Conservation (phyloP, 1,284 basidiomycete species). For the Xerocomus amazonicus region DNA sequence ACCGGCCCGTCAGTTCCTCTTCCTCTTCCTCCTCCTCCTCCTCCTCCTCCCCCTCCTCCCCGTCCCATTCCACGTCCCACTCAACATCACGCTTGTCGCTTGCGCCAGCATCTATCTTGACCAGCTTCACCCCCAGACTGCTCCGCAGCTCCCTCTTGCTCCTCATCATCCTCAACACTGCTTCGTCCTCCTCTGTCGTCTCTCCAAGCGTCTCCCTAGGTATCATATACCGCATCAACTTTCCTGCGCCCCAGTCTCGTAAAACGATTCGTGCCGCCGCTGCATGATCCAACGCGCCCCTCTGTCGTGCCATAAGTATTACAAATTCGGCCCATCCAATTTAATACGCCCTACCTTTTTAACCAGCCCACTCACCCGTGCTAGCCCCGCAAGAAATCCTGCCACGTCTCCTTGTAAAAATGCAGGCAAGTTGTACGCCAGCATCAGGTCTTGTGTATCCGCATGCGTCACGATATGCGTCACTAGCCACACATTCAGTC, state of each 20-base stretch:
- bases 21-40: constrained; percentile 34
- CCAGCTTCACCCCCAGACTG: constrained; percentile 39
- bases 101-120: constrained; percentile 51
- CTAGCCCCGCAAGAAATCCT: constrained; percentile 81
- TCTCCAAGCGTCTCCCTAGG: constrained; percentile 42
- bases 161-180: constrained; percentile 46
- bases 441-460: constrained; percentile 81
- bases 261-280: constrained; percentile 82
- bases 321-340: not conserved
- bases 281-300: constrained; percentile 73
- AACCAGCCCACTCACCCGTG: constrained; percentile 76
- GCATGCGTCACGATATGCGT: constrained; percentile 71
- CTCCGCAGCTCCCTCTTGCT: constrained; percentile 65
- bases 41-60: constrained; percentile 32
- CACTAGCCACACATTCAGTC: constrained; percentile 44
- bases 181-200: constrained; percentile 39
- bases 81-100: constrained; percentile 53
- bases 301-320: constrained; percentile 40
- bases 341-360: constrained; percentile 59
- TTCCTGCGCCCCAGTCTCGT: constrained; percentile 86
- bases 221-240: constrained; percentile 75
- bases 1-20: constrained; percentile 25
- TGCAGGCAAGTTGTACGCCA: constrained; percentile 84
- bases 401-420: constrained; percentile 70
- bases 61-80: constrained; percentile 55